Evolutionary conservation across 2,329 filamentous ascomycete genomes (phyloP), one percentile per base, ranked within the genome.

Genomic region (Zalaria obscura): DNA sequence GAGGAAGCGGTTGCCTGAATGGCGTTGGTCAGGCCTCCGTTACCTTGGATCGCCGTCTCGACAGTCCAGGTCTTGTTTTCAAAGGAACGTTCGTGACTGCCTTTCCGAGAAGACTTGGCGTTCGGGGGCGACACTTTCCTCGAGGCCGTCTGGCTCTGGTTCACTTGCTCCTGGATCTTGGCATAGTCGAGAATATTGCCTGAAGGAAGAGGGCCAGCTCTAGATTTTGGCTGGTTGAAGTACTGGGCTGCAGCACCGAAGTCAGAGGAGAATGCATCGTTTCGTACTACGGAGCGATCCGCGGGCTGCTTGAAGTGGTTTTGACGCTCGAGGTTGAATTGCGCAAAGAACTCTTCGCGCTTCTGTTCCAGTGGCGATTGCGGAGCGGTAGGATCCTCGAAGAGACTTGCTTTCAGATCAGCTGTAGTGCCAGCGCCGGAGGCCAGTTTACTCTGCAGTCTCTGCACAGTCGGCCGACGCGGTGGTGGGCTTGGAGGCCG

Each of bases 11-110:
- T 82, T 10, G 86, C 85, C 28, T 35, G 39, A 29, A 91, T 78
- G 3, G 89, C 89, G 57, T 94, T 95, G 52, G 83, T 79, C 38
- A 96, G 72, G 18, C 89, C 91, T 25, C 87, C 88, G 55, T 96
- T 96, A 44, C 89, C 89, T 62, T 93, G 86, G 42, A 93, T 81
- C 1, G 87, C 84, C 42, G 80, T 79, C 45, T 87, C 82, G 31
- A 96, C 76, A 29, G 73, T 80, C 83, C 88, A 96, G 40, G 80
- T 72, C 6, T 83, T 81, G n/a, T 76, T 72, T 38, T 83, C 80
- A 53, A 88, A 88, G 11, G 44, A 50, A 38, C 61, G 59, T 31
- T 62, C 61, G 41, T 59, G 59, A 42, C 58, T 61, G 39, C 51
- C 55, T 27, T 55, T 52, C 40, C 60, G 57, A 36, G 57, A 52